Evolutionary conservation across 495 filamentous ascomycete genomes (phyloP).

Genomic region (Xylaria intraflava): DNA sequence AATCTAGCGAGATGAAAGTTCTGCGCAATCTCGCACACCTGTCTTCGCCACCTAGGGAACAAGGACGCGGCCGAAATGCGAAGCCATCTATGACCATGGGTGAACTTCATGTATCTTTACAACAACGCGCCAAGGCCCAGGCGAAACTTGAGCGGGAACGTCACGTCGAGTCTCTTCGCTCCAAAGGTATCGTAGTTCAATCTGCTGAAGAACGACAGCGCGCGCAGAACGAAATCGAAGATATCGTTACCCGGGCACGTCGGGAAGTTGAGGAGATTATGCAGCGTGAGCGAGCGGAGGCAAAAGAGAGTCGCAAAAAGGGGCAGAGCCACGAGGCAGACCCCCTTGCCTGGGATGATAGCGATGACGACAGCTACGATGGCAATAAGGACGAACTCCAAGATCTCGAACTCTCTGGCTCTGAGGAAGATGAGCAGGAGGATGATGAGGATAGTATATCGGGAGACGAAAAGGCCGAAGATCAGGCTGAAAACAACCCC

Average conservation of each 20-base stretch:
- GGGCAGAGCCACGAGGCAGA: conserved; percentile 42
- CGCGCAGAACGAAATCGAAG: conserved; percentile 71
- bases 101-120: conserved; percentile 61
- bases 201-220: conserved; percentile 79
- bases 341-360: conserved; percentile 53
- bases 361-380: conserved; percentile 55
- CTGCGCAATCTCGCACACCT: conserved; percentile 71
- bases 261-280: conserved; percentile 74
- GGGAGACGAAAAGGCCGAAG: conserved; percentile 18
- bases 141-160: conserved; percentile 72
- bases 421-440: conserved; percentile 36
- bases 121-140: conserved; percentile 68
- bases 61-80: conserved; percentile 21
- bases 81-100: conserved; percentile 54
- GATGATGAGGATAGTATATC: conserved; percentile 17
- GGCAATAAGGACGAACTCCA: conserved; percentile 45
- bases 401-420: conserved; percentile 41
- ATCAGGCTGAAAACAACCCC: conserved; percentile 25
- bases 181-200: conserved; percentile 74
- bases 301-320: conserved; percentile 54
- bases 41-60: conserved; percentile 52
- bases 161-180: conserved; percentile 65
- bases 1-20: conserved; percentile 58
- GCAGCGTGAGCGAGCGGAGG: conserved; percentile 63
- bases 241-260: conserved; percentile 77